Percentiles rank a stretch among this genome's conserved stretches.
Conservation (phyloP, 805 yeast genomes). For the Kazachstania psychrophila region DNA sequence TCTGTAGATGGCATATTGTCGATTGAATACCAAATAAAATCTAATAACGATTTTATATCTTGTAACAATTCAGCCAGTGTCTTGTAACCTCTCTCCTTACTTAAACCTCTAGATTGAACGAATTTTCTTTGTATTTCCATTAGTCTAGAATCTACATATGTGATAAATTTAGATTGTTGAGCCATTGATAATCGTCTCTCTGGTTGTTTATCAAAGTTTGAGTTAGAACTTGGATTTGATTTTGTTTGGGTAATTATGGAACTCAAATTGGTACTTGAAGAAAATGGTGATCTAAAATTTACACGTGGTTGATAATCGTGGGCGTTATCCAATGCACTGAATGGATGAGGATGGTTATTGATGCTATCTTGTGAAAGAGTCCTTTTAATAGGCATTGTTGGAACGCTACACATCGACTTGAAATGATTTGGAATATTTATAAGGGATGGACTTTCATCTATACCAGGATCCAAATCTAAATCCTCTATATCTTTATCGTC, state of each 20-base stretch:
- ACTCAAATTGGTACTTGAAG: constrained; percentile 14
- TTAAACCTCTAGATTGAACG: constrained; percentile 35
- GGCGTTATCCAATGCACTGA: constrained; percentile 16
- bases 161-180: constrained; percentile 49
- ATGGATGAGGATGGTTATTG: too few relatives aligned
- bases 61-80: constrained; percentile 30
- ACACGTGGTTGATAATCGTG: constrained; percentile 27
- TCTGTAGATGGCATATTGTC: constrained; percentile 29
- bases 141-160: constrained; percentile 46
- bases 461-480: constrained; percentile 20
- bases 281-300: constrained; percentile 26
- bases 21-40: constrained; percentile 56
- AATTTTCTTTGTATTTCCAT: constrained; percentile 48
- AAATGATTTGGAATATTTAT: not conserved
- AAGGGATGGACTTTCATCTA: constrained; percentile 12
- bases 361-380: not conserved
- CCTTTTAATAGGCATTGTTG: not conserved
- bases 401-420: not conserved
- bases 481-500: constrained; percentile 24
- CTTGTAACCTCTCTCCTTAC: constrained; percentile 26
- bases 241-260: constrained; percentile 1
- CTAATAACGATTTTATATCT: constrained; percentile 42
- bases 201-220: not conserved
- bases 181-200: constrained; percentile 30
- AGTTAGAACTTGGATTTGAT: not conserved